Evolutionary conservation across 2,329 filamentous ascomycete species (phyloP).

Genomic region (Volutella citrinella): DNA sequence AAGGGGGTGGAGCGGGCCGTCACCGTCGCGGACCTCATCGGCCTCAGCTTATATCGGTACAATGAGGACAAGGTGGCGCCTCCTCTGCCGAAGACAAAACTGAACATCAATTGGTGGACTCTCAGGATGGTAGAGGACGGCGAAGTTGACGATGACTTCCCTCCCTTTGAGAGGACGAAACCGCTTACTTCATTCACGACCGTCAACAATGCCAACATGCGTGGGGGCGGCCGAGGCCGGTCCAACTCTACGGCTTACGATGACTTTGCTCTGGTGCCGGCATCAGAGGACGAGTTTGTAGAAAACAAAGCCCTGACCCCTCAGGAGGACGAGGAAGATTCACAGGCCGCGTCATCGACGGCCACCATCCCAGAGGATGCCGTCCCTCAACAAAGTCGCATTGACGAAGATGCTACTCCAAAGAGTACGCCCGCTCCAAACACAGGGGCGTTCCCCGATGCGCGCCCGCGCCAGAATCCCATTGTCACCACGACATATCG

Average conservation of each 20-base stretch:
- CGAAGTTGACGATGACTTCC: constrained; percentile 83
- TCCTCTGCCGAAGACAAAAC: constrained; percentile 59
- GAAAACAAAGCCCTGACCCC: constrained; percentile 69
- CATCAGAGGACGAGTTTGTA: constrained; percentile 63
- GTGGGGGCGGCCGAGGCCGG: constrained; percentile 55
- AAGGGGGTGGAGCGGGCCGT: constrained; percentile 60
- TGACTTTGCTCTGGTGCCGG: constrained; percentile 77
- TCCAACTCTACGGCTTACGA: constrained; percentile 76
- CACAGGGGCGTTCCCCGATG: constrained; percentile 26
- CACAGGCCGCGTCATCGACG: constrained; percentile 14
- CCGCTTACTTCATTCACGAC: constrained; percentile 77
- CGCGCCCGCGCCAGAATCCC: constrained; percentile 50
- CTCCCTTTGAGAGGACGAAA: constrained; percentile 70
- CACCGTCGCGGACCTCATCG: constrained; percentile 78
- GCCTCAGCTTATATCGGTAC: constrained; percentile 74
- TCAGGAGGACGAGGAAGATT: constrained; percentile 54
- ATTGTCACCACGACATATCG: constrained; percentile 61
- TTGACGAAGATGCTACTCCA: constrained; percentile 24
- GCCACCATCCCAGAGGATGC: too few species aligned
- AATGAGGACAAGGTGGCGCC: constrained; percentile 74
- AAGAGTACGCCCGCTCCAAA: constrained; percentile 27
- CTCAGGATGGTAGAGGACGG: constrained; percentile 81
- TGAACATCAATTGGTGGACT: constrained; percentile 79
- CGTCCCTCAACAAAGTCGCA: constrained; percentile 29
- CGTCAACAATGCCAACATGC: constrained; percentile 76